phyloP scores from a whole-genome alignment of 129 eudicot genomes.

The Flaveria robusta region DNA sequence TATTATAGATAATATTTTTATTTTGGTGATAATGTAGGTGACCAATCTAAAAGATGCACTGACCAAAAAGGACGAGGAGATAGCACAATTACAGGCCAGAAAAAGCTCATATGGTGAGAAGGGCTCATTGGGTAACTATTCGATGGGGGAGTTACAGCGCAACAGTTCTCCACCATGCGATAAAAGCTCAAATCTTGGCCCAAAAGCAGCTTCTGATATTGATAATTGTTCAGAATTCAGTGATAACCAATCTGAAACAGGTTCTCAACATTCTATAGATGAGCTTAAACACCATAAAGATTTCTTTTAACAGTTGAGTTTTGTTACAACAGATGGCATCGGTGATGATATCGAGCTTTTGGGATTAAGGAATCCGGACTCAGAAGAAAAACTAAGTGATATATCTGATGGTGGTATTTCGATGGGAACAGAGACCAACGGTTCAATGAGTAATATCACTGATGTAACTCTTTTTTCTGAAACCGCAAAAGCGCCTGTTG shows the following conservation, averaged over 20 bases:
- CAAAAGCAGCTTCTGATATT: slow-evolving; percentile 48
- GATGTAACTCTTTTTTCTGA: slow-evolving; percentile 79
- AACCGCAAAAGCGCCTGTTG: slow-evolving; percentile 44
- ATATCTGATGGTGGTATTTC: slow-evolving; percentile 86
- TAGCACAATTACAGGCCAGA: slow-evolving; percentile 39
- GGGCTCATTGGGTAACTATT: slow-evolving; percentile 40
- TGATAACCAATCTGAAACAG: slow-evolving; percentile 58
- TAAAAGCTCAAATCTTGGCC: slow-evolving; percentile 29
- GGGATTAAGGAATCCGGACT: slow-evolving; percentile 73
- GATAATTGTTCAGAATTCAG: slow-evolving; percentile 63
- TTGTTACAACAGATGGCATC: slow-evolving; percentile 29
- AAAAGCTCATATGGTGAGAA: slow-evolving; percentile 57
- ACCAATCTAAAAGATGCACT: slow-evolving; percentile 58
- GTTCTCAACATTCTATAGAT: slow-evolving; percentile 53
- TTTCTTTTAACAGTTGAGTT: slow-evolving; percentile 46
- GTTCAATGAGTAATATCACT: slow-evolving; percentile 62
- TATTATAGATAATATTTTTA: not conserved
- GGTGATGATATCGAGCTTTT: slow-evolving; percentile 67
- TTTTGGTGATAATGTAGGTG: slow-evolving; percentile 49
- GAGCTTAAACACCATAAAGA: slow-evolving; percentile 55
- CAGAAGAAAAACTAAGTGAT: slow-evolving; percentile 83
- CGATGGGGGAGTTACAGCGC: slow-evolving; percentile 36
- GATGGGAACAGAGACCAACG: slow-evolving; percentile 91
- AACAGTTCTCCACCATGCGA: slow-evolving; percentile 32
- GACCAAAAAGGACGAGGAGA: slow-evolving; percentile 68